phyloP scores from a whole-genome alignment of 1,139 yeast species.

The Protomyces gravidus region DNA sequence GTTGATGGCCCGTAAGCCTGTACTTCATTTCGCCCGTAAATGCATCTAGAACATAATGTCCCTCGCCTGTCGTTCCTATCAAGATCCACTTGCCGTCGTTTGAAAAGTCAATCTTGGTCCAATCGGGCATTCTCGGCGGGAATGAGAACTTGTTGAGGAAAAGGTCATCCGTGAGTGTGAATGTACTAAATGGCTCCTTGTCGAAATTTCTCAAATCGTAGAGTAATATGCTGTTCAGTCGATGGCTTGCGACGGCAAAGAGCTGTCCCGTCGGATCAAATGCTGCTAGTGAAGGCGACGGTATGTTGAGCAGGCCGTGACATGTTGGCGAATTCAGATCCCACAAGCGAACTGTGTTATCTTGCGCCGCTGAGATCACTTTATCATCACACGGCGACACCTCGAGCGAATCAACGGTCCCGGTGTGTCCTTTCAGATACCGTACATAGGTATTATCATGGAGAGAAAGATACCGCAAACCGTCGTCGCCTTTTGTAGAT shows the following conservation, averaged over 20 bases:
- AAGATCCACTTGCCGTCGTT: slow-evolving; percentile 74
- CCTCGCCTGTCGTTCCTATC: slow-evolving; percentile 54
- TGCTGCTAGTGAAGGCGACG: slow-evolving; percentile 57
- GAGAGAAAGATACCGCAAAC: slow-evolving; percentile 62
- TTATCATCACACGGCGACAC: slow-evolving; percentile 68
- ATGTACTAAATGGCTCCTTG: slow-evolving; percentile 51
- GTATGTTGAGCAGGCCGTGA: slow-evolving; percentile 59
- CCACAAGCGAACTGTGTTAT: slow-evolving; percentile 82
- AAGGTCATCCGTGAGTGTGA: slow-evolving; percentile 32
- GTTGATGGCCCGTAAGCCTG: slow-evolving; percentile 25
- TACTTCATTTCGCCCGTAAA: slow-evolving; percentile 54
- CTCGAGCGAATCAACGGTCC: slow-evolving; percentile 65
- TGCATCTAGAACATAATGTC: slow-evolving; percentile 65
- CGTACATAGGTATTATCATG: slow-evolving; percentile 75
- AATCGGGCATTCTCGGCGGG: slow-evolving; percentile 37
- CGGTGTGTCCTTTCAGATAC: slow-evolving; percentile 82
- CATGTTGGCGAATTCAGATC: slow-evolving; percentile 55
- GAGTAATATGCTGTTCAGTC: slow-evolving; percentile 50
- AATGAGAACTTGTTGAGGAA: slow-evolving; percentile 38
- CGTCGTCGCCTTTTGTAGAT: slow-evolving; percentile 71
- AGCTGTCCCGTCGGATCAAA: slow-evolving; percentile 82
- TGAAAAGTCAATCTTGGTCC: slow-evolving; percentile 75
- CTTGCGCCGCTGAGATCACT: slow-evolving; percentile 66
- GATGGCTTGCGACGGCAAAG: slow-evolving; percentile 63
- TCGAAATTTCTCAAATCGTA: slow-evolving; percentile 60